phyloP scores from a whole-genome alignment of 202 grass and related monocot genomes.

The Eragrostis tef region DNA sequence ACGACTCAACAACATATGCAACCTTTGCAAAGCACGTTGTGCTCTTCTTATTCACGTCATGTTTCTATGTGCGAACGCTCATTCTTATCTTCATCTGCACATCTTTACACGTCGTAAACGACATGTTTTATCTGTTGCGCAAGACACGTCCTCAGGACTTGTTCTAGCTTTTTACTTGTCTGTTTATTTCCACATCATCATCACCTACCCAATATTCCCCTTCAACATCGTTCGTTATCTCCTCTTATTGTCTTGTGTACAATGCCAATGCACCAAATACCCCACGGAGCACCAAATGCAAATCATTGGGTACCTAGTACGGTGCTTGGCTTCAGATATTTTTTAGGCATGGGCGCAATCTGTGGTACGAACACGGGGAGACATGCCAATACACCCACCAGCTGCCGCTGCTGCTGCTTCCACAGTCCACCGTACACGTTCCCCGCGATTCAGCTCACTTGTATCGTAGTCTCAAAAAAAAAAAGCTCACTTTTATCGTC shows the following conservation, averaged over 20 bases:
- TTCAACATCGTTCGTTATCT: neutral
- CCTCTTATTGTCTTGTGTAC: neutral
- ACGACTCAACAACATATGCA: too few relatives aligned
- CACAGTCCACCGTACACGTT: slow-evolving; percentile 35
- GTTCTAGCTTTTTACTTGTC: neutral
- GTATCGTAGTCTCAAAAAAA: too few relatives aligned
- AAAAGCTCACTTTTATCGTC: too few relatives aligned
- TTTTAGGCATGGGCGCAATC: slow-evolving; percentile 40
- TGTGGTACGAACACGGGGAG: slow-evolving; percentile 46
- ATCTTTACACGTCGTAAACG: neutral
- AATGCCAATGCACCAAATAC: neutral
- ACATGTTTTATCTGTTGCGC: slow-evolving; percentile 36
- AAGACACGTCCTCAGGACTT: neutral
- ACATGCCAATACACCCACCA: slow-evolving; percentile 35
- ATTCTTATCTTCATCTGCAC: neutral
- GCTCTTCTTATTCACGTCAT: too few relatives aligned
- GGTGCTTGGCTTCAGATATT: slow-evolving; percentile 28
- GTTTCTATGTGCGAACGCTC: neutral
- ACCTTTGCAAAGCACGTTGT: too few relatives aligned
- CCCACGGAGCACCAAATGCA: slow-evolving; percentile 11
- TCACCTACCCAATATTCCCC: too few relatives aligned
- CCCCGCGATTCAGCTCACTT: neutral
- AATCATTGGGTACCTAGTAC: slow-evolving; percentile 31
- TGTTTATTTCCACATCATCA: neutral
- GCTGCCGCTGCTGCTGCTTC: slow-evolving; percentile 22